phyloP scores from a whole-genome alignment of 2,329 filamentous ascomycete species.

The Monosporascus sp. region DNA sequence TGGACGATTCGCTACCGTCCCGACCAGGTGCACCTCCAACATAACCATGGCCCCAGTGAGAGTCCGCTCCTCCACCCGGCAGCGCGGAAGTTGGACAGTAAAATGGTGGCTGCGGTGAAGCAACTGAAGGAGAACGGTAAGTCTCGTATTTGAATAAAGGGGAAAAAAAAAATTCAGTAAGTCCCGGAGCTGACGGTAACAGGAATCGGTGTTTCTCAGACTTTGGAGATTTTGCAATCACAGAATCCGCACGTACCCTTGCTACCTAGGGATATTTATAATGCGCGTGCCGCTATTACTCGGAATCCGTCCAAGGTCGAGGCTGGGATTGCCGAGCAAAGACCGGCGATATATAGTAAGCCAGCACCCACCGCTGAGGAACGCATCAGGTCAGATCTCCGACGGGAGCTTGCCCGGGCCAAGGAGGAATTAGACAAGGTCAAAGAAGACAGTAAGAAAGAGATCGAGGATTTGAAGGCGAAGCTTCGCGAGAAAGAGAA shows the following conservation, averaged over 20 bases:
- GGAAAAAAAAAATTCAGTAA: background rate
- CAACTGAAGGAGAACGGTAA: slow-evolving; percentile 61
- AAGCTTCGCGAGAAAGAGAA: slow-evolving; percentile 59
- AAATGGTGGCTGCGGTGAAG: slow-evolving; percentile 64
- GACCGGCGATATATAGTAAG: slow-evolving; percentile 62
- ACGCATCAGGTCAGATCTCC: slow-evolving; percentile 56
- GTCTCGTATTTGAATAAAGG: slow-evolving; percentile 17
- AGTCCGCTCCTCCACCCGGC: slow-evolving; percentile 62
- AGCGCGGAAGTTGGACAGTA: slow-evolving; percentile 60
- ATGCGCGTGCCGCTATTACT: slow-evolving; percentile 61
- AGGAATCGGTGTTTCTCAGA: slow-evolving; percentile 62
- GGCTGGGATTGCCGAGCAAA: slow-evolving; percentile 53
- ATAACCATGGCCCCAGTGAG: slow-evolving; percentile 63
- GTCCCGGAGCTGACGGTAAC: slow-evolving; percentile 27
- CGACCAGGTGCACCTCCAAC: slow-evolving; percentile 50
- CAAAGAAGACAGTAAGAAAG: slow-evolving; percentile 51
- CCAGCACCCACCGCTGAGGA: slow-evolving; percentile 59
- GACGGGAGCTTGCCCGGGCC: slow-evolving; percentile 54
- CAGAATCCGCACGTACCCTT: slow-evolving; percentile 60
- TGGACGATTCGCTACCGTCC: slow-evolving; percentile 63
- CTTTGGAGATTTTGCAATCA: slow-evolving; percentile 59
- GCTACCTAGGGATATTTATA: slow-evolving; percentile 62
- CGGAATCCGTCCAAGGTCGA: slow-evolving; percentile 60
- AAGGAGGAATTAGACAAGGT: slow-evolving; percentile 52
- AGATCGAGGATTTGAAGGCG: slow-evolving; percentile 53